Base-by-base conservation (phyloP, 495 filamentous ascomycete genomes). In the Neurospora terricola region DNA sequence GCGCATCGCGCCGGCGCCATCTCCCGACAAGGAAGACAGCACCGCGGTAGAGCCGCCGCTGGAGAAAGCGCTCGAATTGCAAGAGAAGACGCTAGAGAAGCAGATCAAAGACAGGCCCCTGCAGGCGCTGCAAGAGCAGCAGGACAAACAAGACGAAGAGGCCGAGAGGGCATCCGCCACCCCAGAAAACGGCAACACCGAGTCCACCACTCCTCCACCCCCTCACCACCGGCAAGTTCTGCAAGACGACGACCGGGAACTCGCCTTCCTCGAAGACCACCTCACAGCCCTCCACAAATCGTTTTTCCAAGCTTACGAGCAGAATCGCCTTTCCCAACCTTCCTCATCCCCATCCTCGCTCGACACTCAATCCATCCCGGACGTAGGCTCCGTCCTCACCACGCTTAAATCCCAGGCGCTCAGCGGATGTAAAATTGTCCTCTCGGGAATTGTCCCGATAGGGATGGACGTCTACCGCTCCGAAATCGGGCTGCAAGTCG, bases 61-160 rank as follows among this genome's bases (percentile, higher is more conserved):
- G 2, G 70, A 78, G 38, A 77, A 76, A 66, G 74, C 88, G 9
- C 89, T 90, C 11, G 89, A 91, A 74, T 90, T 95, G 76, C 94
- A 98, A 76, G 90, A 93, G 74, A 91, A 94, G 77, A 88, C 90
- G 1, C 87, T 99, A 18, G 90, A 93, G 77, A 93, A 94, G 69
- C 96, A 99, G 81, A 88, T 97, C 8, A 91, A 91, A 72, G 93
- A 97, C 69, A 88, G 94, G 10, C 96, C 96, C 7, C 83, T 99
- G 36, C 85, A 97, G 18, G 90, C 94, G 74, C 90, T 96, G 76
- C 96, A 99, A 79, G 92, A 96, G 72, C 86, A 92, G 76, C 85
- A 97, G 40, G 96, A 99, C 75, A 89, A 90, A 45, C 91, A 94
- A 73, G 93, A 96, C 70, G 90, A 93, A 71, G 84, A 86, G 40